phyloP scores from a whole-genome alignment of 306 rosid genomes.

The Hippophae gyantsensis region DNA sequence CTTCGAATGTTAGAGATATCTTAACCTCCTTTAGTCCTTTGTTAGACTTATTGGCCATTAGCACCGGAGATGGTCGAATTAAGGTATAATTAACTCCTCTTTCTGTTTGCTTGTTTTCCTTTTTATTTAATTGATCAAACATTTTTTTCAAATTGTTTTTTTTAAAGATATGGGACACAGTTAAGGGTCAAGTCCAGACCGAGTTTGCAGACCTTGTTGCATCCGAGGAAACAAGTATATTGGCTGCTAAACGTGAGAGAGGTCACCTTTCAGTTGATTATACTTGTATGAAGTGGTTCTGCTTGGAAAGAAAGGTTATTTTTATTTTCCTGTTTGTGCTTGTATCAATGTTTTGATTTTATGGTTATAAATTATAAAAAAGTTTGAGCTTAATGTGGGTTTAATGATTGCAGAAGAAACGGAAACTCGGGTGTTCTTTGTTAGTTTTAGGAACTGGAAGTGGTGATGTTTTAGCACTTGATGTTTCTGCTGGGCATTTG shows the following conservation, averaged over 20 bases:
- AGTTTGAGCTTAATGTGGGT: neutral
- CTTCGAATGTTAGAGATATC: conserved; percentile 56
- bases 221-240: conserved; percentile 37
- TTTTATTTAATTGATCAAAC: neutral
- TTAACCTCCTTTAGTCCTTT: conserved; percentile 75
- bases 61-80: conserved; percentile 85
- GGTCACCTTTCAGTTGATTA: conserved; percentile 95
- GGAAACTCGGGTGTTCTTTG: conserved; percentile 59
- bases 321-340: neutral
- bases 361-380: neutral
- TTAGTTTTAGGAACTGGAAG: conserved; percentile 85
- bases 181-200: conserved; percentile 74
- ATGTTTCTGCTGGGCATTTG: conserved; percentile 70
- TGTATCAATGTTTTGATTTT: neutral
- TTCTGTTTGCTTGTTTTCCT: neutral
- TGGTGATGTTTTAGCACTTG: conserved; percentile 79
- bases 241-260: conserved; percentile 32
- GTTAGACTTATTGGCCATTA: conserved; percentile 59
- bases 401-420: conserved; percentile 49
- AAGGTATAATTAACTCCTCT: conserved; percentile 33
- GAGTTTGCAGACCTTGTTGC: conserved; percentile 71
- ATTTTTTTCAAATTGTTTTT: neutral
- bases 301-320: conserved; percentile 57
- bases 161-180: conserved; percentile 74
- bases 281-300: conserved; percentile 89